A percentile compares a stretch with the other conserved stretches of the same genome.
Evolutionary conservation across 164 flowering plant species (phyloP).

Genomic region (Warburgia ugandensis): DNA sequence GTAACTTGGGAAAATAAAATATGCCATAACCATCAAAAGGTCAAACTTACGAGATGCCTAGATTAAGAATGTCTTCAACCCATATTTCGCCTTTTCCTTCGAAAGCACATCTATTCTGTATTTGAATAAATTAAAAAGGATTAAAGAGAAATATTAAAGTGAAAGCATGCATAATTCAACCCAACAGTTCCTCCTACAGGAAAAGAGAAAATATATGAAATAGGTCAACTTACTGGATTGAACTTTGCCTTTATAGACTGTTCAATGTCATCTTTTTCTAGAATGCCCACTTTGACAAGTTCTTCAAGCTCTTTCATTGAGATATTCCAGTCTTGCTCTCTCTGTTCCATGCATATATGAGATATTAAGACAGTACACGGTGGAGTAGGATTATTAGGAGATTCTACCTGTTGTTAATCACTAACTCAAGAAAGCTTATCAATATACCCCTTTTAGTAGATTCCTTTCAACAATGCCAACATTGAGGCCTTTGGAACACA

Average conservation of each 20-base stretch:
- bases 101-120: constrained; percentile 94
- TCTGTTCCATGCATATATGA: constrained; percentile 37
- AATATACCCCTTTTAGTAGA: constrained; percentile 64
- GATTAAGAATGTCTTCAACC: constrained; percentile 92
- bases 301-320: constrained; percentile 90
- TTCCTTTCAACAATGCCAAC: constrained; percentile 82
- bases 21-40: not conserved
- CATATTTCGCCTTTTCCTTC: constrained; percentile 88
- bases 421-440: not conserved
- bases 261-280: constrained; percentile 66
- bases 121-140: not conserved
- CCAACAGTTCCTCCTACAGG: not conserved
- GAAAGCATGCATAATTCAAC: not conserved
- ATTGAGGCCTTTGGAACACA: constrained; percentile 69
- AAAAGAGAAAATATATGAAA: not conserved
- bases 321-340: constrained; percentile 99
- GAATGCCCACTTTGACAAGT: constrained; percentile 72
- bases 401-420: not conserved
- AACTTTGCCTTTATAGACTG: constrained; percentile 50
- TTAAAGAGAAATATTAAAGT: not conserved
- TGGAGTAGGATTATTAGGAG: constrained; percentile 10
- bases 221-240: constrained; percentile 68
- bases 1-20: constrained; percentile 1
- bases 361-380: constrained; percentile 7
- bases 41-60: constrained; percentile 81